Evolutionary conservation across 495 filamentous ascomycete genomes (phyloP), one percentile per base, ranked within the genome.

Genomic region (Talaromyces ruber): DNA sequence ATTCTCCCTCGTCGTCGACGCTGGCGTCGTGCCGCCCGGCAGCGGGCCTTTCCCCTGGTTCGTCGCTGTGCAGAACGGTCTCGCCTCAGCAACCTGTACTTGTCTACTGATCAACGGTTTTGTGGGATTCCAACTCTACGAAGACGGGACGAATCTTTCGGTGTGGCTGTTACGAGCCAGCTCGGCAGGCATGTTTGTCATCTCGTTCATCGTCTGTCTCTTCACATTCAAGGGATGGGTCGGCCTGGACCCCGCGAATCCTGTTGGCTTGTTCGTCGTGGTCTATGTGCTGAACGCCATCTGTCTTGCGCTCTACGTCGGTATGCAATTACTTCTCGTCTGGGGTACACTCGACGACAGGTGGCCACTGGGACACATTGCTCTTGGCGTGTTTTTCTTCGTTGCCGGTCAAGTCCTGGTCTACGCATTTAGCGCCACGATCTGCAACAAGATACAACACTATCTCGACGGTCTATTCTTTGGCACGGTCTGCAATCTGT

Each of bases 41-140:
- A 92, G 87, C 39, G 79, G 74, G 4, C 81, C 89, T 4, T 97
- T 92, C 68, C 87, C 92, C 2, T 99, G 97, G 76, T 97, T 99
- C 66, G 87, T 88, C 65, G 89, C 93, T 29, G 86, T 87, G 14
- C 94, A 99, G 70, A 85, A 85, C 64, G 94, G 95, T n/a, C 81
- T 99, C 62, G 78, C 86, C n/a, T 96, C 92, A 18, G 92, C 94
- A 11, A 79, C 94, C 21, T 90, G 91, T 71, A 93, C 89, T 9
- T 95, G 88, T 74, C 80, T 99, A 45, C 77, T 98, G 61, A 89
- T 99, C 80, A 98, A 98, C 72, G 94, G 95, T 29, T 99, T 99
- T 71, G 93, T 99, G 45, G 94, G 94, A 37, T 99, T 98, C 76
- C 95, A 98, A 75, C 82, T 99, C 5, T 99, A 98, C 73, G 94